Base-by-base conservation (phyloP, 768 basidiomycete species). In the Hericium rajendrae region DNA sequence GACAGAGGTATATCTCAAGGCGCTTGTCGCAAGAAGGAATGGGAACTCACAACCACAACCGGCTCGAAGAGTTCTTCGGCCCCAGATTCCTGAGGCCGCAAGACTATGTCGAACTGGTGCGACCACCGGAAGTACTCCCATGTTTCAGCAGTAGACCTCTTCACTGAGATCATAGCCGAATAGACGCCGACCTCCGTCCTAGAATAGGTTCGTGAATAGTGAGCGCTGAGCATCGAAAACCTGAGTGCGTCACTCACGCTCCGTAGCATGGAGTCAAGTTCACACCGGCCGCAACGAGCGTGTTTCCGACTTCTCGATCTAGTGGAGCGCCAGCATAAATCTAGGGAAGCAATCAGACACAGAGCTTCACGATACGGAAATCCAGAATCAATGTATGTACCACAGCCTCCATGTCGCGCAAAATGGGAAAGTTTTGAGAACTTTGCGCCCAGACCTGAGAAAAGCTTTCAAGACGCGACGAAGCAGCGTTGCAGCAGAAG, bases 291-390 rank as follows among this genome's bases (percentile, higher is more conserved):
- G 62, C 58, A 3, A 62, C 62, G 24, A 77, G 39, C 13, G 52
- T 53, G n/a, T 77, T 69, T 0, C 74, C 76, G 1, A 68, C 60
- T 2, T 63, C 65, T 56, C 69, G 60, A 15, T 71, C 68, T 4
- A 77, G 52, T 10, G 74, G 70, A 0, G 73, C 75, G n/a, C 76
- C 75, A 13, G 70, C 72, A 49, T 64, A 76, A 0, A 62, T 9
- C 76, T 77, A 20, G 16, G 24, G 18, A 24, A 50, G 24, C 49
- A 13, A 9, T 50, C 50, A 40, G 26, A n/a, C n/a, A 9, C 4
- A 26, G 26, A 4, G 26, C 26, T 26, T 26, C n/a, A 26, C 16
- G 18, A 22, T 22, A 3, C 13, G 10, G 11, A 26, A 11, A 6
- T 15, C 15, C 26, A 13, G 20, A 9, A 39, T 6, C 51, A 26